Percentiles rank a stretch among this genome's conserved stretches.
phyloP scores from a whole-genome alignment of 768 basidiomycete genomes.

The Tricholomella constricta region DNA sequence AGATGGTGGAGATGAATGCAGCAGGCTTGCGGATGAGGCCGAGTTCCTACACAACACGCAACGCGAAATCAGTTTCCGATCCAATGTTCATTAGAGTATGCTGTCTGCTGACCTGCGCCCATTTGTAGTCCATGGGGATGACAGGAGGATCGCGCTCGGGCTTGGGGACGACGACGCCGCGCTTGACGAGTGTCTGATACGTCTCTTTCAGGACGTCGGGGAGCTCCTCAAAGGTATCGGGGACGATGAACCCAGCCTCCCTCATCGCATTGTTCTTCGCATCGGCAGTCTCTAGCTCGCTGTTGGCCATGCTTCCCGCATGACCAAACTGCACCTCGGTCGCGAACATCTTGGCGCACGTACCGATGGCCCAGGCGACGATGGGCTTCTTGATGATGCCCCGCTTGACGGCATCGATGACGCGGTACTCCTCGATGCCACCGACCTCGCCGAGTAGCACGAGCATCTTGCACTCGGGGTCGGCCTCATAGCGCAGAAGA shows the following conservation, averaged over 20 bases:
- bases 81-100: no score
- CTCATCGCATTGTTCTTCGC: constrained; percentile 97
- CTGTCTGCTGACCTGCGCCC: constrained; percentile 73
- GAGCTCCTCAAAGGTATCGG: constrained; percentile 96
- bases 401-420: constrained; percentile 94
- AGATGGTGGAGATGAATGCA: constrained; percentile 98
- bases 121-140: constrained; percentile 99
- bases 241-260: constrained; percentile 93
- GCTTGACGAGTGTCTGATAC: constrained; percentile 77
- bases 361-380: constrained; percentile 99
- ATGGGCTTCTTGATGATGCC: constrained; percentile 97
- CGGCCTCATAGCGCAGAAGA: constrained; percentile 94
- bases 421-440: constrained; percentile 98
- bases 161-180: constrained; percentile 68
- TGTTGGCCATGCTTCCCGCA: constrained; percentile 98
- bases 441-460: constrained; percentile 98
- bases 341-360: constrained; percentile 99
- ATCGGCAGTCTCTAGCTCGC: constrained; percentile 95
- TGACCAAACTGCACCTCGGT: constrained; percentile 99
- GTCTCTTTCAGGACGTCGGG: constrained; percentile 82
- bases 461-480: constrained; percentile 98
- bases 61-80: background rate
- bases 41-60: constrained; percentile 53
- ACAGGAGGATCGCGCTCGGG: constrained; percentile 87
- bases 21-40: constrained; percentile 98